Base-by-base conservation (phyloP, 2,329 filamentous ascomycete species). In the Diplodia intermedia region DNA sequence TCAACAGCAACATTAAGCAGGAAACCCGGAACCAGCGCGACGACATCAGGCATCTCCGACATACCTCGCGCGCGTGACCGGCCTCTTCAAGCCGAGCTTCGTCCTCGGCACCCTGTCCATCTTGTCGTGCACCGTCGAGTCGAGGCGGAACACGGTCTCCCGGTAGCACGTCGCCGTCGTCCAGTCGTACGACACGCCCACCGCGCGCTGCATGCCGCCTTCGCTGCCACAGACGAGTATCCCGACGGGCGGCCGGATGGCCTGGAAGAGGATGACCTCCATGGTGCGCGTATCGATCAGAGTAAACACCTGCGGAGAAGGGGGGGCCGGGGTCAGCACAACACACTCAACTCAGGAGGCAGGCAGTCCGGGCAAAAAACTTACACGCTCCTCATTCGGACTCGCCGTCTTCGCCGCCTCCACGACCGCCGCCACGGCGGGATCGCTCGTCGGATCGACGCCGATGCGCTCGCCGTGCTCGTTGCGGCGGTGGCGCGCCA, bases 101-200 rank as follows among this genome's bases (percentile, higher is more conserved):
- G 82, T 72, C 6, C 78, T 71, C 31, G 71, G 69, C 8, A 78
- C 69, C 7, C 73, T 71, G 7, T 72, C 71, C 78, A 82, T 80
- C 18, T 71, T 71, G 26, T 80, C 75, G 18, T 79, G 73, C 7
- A 79, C 77, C 18, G 72, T 65, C 0, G 82, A 81, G 33, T 80
- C 77, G 54, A 84, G 75, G 1, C 82, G 73, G 38, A 84, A 66
- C 1, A 84, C 82, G 0, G 79, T 81, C 71, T 84, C 82, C 0
- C 80, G 74, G 61, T 79, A 81, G 60, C 83, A 71, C 0, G 80
- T 82, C 2, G 74, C 72, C 1, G 76, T 79, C 0, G 75, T 77
- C 78, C 78, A 81, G 69, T 84, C 81, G 66, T 83, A 84, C 0
- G 80, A 83, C 70, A 82, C 83, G 18, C 81, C 73, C 5, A 84